Evolutionary conservation across 192 early-diverging fungal genomes (phyloP).

Genomic region (Globomyces pollinis-pini): DNA sequence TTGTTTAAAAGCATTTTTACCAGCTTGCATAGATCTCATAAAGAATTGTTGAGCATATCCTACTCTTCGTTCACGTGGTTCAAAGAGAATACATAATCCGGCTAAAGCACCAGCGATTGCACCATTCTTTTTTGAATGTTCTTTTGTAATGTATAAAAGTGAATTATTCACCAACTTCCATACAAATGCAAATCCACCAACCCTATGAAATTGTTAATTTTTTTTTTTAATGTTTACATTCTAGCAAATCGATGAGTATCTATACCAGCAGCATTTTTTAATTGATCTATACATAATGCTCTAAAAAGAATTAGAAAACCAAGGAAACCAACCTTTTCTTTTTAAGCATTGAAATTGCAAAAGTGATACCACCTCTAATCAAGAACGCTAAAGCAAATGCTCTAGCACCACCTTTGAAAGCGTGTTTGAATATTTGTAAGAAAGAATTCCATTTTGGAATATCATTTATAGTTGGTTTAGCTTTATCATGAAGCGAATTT

Average conservation of each 20-base stretch:
- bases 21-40: conserved; percentile 29
- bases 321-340: conserved; percentile 30
- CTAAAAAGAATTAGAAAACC: conserved; percentile 42
- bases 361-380: conserved; percentile 46
- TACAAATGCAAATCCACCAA: conserved; percentile 65
- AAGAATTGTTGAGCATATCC: conserved; percentile 38
- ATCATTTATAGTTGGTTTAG: no score
- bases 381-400: conserved; percentile 46
- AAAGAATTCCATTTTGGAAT: conserved; percentile 17
- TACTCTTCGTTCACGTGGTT: conserved; percentile 28
- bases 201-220: conserved; percentile 55
- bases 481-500: no score
- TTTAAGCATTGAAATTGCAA: conserved; percentile 39
- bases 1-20: conserved; percentile 33
- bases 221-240: not conserved
- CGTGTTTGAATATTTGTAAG: conserved; percentile 33
- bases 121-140: conserved; percentile 22
- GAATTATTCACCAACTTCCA: conserved; percentile 69
- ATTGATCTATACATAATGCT: conserved; percentile 30
- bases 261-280: not conserved
- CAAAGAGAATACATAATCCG: conserved; percentile 33
- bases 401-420: conserved; percentile 39
- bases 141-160: conserved; percentile 13
- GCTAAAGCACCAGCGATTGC: conserved; percentile 29
- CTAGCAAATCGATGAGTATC: not conserved